Evolutionary conservation across 2,329 filamentous ascomycete species (phyloP).

Genomic region (Cryphonectria japonica): DNA sequence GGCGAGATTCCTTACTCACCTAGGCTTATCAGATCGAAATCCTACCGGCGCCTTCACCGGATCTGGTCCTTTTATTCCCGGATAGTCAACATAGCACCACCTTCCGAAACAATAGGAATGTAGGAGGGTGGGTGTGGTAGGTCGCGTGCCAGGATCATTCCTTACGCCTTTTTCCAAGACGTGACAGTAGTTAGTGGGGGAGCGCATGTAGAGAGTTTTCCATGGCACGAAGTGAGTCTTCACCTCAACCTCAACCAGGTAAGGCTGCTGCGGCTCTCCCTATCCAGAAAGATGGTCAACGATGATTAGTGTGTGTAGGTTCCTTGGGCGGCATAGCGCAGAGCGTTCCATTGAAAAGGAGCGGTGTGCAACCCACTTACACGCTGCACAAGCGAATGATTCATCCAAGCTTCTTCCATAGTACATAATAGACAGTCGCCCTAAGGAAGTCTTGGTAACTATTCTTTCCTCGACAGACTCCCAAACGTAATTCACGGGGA

Average conservation of each 20-base stretch:
- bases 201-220: neutral
- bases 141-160: neutral
- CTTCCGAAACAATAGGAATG: neutral
- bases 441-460: neutral
- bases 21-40: slow-evolving; percentile 2
- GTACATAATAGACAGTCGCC: neutral
- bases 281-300: neutral
- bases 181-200: neutral
- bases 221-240: neutral
- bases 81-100: neutral
- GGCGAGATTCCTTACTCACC: neutral
- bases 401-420: neutral
- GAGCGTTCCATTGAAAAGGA: slow-evolving; percentile 1
- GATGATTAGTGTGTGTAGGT: neutral
- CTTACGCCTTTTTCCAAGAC: neutral
- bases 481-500: neutral
- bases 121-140: neutral
- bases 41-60: neutral
- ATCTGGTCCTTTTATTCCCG: neutral
- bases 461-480: neutral
- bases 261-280: neutral
- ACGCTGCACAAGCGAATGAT: neutral
- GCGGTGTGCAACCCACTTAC: slow-evolving; percentile 1
- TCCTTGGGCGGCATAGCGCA: neutral
- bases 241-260: neutral